Evolutionary conservation across 441 rosid species (phyloP).

Genomic region (Codiaeum variegatum): DNA sequence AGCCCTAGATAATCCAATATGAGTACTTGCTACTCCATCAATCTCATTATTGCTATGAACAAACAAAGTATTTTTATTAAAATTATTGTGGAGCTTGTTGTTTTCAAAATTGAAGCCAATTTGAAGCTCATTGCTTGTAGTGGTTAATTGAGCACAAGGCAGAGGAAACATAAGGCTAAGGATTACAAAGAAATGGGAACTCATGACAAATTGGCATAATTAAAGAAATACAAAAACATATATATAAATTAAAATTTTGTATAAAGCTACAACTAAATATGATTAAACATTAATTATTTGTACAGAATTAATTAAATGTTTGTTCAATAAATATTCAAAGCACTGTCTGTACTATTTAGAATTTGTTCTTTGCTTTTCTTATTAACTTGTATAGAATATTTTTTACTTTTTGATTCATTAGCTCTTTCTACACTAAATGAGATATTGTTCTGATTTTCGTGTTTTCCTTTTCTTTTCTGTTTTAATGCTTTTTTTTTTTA

Average conservation of each 20-base stretch:
- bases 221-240: background rate
- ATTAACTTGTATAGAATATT: background rate
- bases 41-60: constrained; percentile 1
- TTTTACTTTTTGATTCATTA: constrained; percentile 1
- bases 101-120: background rate
- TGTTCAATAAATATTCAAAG: no score
- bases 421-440: background rate
- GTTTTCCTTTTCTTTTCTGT: background rate
- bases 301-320: no score
- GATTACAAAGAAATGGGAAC: constrained; percentile 22
- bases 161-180: constrained; percentile 24
- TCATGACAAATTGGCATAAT: constrained; percentile 8
- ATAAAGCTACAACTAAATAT: no score
- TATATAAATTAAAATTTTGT: constrained; percentile 2
- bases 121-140: background rate
- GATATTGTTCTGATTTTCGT: constrained; percentile 16
- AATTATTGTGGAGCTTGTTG: background rate
- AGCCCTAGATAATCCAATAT: constrained; percentile 25
- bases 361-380: constrained; percentile 22
- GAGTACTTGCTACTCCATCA: constrained; percentile 14
- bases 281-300: no score
- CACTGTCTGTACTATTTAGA: background rate
- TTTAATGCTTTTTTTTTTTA: background rate
- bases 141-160: background rate
- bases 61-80: background rate